Evolutionary conservation across 352 stramenopile genomes (phyloP).

Genomic region (Globisporangium cylindrosporum): DNA sequence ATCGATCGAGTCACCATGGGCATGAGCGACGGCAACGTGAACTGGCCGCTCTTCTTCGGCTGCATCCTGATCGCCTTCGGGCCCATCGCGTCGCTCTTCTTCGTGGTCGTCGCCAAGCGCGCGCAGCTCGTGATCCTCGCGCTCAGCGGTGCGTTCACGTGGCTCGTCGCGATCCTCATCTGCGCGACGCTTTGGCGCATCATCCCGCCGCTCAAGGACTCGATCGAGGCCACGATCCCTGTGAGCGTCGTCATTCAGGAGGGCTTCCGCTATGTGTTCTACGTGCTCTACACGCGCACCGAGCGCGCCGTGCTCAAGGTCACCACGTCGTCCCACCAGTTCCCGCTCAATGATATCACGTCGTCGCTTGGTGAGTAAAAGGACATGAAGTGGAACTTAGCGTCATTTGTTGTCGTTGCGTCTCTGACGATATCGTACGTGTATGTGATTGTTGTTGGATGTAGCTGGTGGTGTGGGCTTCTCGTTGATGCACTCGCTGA

Average conservation of each 20-base stretch:
- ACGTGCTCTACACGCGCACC: conserved; percentile 72
- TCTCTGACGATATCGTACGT: not conserved
- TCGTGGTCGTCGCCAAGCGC: conserved; percentile 72
- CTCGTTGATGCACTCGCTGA: conserved; percentile 77
- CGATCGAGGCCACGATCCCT: conserved; percentile 69
- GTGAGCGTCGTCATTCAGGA: conserved; percentile 74
- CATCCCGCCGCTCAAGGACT: conserved; percentile 71
- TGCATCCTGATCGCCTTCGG: conserved; percentile 80
- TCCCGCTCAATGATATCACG: conserved; percentile 84
- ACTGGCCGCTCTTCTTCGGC: conserved; percentile 85
- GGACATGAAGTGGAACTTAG: not conserved
- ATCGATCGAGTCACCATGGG: conserved; percentile 39
- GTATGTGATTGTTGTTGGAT: conserved; percentile 3
- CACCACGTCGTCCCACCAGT: conserved; percentile 68
- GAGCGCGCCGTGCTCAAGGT: conserved; percentile 74
- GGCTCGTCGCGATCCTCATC: conserved; percentile 78
- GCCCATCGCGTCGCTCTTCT: conserved; percentile 71
- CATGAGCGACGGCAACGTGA: conserved; percentile 64
- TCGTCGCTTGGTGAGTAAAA: conserved; percentile 52
- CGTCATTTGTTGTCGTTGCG: not conserved
- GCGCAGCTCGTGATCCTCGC: conserved; percentile 84
- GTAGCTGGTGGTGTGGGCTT: conserved; percentile 79
- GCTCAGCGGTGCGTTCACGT: conserved; percentile 78
- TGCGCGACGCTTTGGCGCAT: conserved; percentile 73
- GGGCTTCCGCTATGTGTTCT: conserved; percentile 65